Evolutionary conservation across 2,329 filamentous ascomycete genomes (phyloP).

Genomic region (Stagonosporopsis rhizophila): DNA sequence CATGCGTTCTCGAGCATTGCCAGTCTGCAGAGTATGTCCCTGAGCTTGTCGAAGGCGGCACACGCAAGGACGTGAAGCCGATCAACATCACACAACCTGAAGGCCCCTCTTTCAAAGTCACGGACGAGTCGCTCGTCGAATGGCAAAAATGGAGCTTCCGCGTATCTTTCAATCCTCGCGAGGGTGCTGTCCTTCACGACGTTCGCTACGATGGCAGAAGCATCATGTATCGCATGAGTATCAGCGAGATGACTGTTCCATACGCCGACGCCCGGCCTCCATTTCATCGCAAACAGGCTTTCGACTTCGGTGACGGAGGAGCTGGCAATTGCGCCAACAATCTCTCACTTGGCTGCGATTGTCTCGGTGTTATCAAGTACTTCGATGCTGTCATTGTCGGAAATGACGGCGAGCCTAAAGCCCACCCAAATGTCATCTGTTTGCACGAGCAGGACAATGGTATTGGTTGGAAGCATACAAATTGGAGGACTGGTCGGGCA

Average conservation of each 20-base stretch:
- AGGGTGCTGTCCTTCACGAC: constrained; percentile 76
- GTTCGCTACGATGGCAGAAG: constrained; percentile 70
- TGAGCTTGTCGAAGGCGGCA: constrained; percentile 49
- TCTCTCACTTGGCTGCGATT: constrained; percentile 71
- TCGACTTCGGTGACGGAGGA: constrained; percentile 75
- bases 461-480: constrained; percentile 75
- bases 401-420: constrained; percentile 61
- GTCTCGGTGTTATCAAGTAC: constrained; percentile 72
- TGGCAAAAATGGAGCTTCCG: constrained; percentile 58
- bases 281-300: constrained; percentile 73
- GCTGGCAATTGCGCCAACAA: constrained; percentile 73
- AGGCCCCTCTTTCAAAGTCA: constrained; percentile 70
- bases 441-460: constrained; percentile 74
- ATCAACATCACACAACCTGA: constrained; percentile 76
- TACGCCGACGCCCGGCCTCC: constrained; percentile 70
- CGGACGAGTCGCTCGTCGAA: constrained; percentile 52
- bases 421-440: constrained; percentile 68
- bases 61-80: constrained; percentile 63
- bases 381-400: constrained; percentile 65
- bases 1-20: constrained; percentile 57
- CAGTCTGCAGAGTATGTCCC: constrained; percentile 59
- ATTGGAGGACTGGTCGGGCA: constrained; percentile 68
- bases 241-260: constrained; percentile 73
- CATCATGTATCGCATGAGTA: constrained; percentile 70
- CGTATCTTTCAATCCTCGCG: constrained; percentile 49